A percentile compares a stretch with the other conserved stretches of the same genome.
These are phyloP conservation scores for Schizonepeta tenuifolia DNA, from an alignment of 257 asterid species.

Conservation along the genomic window DNA sequence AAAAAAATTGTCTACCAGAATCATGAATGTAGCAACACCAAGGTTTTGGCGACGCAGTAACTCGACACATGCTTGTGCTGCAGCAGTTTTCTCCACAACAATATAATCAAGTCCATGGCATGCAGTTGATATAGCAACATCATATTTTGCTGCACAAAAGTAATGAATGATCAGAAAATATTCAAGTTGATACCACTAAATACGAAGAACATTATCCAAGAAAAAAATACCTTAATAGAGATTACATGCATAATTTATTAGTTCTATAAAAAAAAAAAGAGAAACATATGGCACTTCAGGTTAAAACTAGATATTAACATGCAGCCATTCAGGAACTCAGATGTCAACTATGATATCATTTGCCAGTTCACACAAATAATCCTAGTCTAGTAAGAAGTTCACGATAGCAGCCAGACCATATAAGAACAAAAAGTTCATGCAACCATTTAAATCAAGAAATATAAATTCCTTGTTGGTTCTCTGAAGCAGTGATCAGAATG, in stretches of 20 bases:
- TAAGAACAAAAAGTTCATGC: neutral
- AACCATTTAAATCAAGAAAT: neutral
- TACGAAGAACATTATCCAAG: neutral
- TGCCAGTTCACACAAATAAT: neutral
- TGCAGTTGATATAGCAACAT: conserved; percentile 92
- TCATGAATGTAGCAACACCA: conserved; percentile 98
- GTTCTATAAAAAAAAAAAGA: neutral
- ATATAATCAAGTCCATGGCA: conserved; percentile 93
- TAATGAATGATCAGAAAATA: conserved; percentile 14
- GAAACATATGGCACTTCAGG: conserved; percentile 1
- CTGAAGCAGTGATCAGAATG: no score
- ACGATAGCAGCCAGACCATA: neutral
- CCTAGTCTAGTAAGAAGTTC: neutral
- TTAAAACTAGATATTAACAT: conserved; percentile 9
- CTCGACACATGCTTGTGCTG: conserved; percentile 90
- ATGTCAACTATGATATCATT: conserved; percentile 2
- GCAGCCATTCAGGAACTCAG: conserved; percentile 1
- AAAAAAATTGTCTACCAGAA: conserved; percentile 59
- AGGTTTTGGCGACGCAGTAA: conserved; percentile 77
- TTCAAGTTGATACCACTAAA: neutral
- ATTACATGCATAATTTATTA: neutral
- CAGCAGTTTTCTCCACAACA: conserved; percentile 86
- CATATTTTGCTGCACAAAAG: conserved; percentile 76
- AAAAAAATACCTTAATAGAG: neutral
- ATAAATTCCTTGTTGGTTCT: neutral